These are phyloP conservation scores for Wickerhamomyces queroliae DNA, from an alignment of 805 yeast genomes.

Conservation along the genomic window DNA sequence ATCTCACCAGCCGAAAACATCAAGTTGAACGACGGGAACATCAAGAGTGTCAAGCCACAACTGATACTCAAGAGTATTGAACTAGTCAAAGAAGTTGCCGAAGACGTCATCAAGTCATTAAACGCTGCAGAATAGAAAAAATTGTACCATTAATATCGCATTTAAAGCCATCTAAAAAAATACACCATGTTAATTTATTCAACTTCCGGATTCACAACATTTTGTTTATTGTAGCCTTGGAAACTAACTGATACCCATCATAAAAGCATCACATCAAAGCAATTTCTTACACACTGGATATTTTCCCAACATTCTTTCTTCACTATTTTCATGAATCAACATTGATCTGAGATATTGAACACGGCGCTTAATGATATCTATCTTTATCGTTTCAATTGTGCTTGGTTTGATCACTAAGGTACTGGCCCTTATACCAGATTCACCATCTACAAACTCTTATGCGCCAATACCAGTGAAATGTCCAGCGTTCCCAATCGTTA, in stretches of 20 bases:
- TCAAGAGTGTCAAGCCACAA: slow-evolving; percentile 49
- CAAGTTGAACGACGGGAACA: slow-evolving; percentile 45
- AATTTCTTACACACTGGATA: no score
- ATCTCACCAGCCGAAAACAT: slow-evolving; percentile 69
- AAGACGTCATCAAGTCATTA: slow-evolving; percentile 38
- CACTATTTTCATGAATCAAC: no score
- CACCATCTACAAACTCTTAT: slow-evolving; percentile 9
- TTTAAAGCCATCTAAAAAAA: no score
- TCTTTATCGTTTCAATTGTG: background rate
- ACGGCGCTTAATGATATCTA: background rate
- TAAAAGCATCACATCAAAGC: no score
- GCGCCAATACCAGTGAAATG: slow-evolving; percentile 23
- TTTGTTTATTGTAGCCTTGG: no score
- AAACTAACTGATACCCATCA: no score
- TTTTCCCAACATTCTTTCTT: no score
- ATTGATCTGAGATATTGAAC: no score
- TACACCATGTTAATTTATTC: no score
- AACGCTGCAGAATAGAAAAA: background rate
- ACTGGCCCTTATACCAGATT: background rate
- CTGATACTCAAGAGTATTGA: slow-evolving; percentile 48
- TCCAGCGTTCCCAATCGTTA: slow-evolving; percentile 18
- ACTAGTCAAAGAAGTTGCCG: slow-evolving; percentile 57
- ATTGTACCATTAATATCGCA: background rate
- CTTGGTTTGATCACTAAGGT: background rate
- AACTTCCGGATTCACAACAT: no score